phyloP scores from a whole-genome alignment of 306 rosid species.

The Lagenaria siceraria region DNA sequence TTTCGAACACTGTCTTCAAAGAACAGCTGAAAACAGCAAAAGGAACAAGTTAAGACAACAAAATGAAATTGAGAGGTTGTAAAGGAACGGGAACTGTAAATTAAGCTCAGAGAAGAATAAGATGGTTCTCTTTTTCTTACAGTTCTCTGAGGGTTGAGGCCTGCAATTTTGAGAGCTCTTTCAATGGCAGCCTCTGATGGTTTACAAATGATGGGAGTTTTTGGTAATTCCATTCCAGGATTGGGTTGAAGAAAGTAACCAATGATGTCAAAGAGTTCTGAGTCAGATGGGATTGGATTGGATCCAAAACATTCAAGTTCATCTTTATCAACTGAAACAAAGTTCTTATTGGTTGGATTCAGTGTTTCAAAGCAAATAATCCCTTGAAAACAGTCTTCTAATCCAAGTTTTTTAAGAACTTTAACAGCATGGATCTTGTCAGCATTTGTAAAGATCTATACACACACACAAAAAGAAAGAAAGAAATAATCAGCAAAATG shows the following conservation, averaged over 20 bases:
- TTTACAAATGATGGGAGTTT: conserved; percentile 81
- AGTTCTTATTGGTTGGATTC: conserved; percentile 49
- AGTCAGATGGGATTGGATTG: conserved; percentile 12
- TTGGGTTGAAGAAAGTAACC: conserved; percentile 49
- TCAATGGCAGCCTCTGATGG: conserved; percentile 65
- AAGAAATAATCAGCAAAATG: not conserved
- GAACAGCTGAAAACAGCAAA: conserved; percentile 48
- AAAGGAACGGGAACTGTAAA: not conserved
- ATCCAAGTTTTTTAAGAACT: conserved; percentile 74
- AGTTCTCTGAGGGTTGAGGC: conserved; percentile 70
- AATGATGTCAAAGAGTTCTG: conserved; percentile 63
- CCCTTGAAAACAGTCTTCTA: conserved; percentile 87
- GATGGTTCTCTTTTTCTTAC: conserved; percentile 28
- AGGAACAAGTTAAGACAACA: not conserved
- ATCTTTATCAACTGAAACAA: conserved; percentile 62
- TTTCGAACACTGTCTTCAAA: conserved; percentile 92
- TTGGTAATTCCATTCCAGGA: conserved; percentile 39
- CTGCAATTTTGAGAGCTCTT: conserved; percentile 67
- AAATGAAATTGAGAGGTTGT: not conserved
- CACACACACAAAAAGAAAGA: not conserved
- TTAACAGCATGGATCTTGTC: conserved; percentile 66
- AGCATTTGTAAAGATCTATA: conserved; percentile 87
- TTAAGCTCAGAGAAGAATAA: not conserved
- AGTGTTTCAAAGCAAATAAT: conserved; percentile 91
- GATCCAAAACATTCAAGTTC: conserved; percentile 51